Percentiles rank a stretch among this genome's conserved stretches.
These are phyloP conservation scores for Penicillium fimorum DNA, from an alignment of 495 filamentous ascomycete species.

Conservation along the genomic window DNA sequence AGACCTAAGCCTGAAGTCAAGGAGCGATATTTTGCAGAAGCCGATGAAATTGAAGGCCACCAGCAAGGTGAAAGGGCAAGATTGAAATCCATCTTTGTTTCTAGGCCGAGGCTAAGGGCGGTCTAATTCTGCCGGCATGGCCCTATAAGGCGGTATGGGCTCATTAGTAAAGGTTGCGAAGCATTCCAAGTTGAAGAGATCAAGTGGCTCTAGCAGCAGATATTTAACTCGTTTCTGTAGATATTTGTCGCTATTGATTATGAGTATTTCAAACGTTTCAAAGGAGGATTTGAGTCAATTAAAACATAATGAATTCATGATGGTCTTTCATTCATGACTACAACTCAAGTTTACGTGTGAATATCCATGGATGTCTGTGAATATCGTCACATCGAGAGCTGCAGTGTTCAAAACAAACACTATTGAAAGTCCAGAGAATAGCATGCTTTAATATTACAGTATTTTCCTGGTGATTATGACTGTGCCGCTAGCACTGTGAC, in stretches of 20 bases:
- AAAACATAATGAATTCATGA: not conserved
- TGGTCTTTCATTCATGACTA: not conserved
- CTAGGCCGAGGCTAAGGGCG: conserved; percentile 23
- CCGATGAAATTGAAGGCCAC: conserved; percentile 1
- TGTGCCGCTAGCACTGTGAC: conserved; percentile 59
- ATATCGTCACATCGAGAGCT: conserved; percentile 17
- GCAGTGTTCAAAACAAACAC: conserved; percentile 24
- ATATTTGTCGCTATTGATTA: not conserved
- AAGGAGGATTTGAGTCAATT: not conserved
- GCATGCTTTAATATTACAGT: conserved; percentile 33
- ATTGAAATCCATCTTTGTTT: conserved; percentile 10
- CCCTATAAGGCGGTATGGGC: conserved; percentile 3
- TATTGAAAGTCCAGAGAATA: conserved; percentile 25
- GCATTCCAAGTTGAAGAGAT: not conserved
- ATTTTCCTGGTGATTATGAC: conserved; percentile 43
- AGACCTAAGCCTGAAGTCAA: not conserved
- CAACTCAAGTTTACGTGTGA: not conserved
- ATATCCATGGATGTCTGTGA: not conserved
- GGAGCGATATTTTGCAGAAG: not conserved
- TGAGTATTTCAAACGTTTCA: not conserved
- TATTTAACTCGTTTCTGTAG: not conserved
- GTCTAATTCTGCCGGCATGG: conserved; percentile 3
- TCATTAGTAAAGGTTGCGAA: not conserved
- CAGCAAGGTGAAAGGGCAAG: conserved; percentile 5
- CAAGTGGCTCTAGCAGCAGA: not conserved